Base-by-base conservation (phyloP, 768 basidiomycete species). In the Russula emetica region DNA sequence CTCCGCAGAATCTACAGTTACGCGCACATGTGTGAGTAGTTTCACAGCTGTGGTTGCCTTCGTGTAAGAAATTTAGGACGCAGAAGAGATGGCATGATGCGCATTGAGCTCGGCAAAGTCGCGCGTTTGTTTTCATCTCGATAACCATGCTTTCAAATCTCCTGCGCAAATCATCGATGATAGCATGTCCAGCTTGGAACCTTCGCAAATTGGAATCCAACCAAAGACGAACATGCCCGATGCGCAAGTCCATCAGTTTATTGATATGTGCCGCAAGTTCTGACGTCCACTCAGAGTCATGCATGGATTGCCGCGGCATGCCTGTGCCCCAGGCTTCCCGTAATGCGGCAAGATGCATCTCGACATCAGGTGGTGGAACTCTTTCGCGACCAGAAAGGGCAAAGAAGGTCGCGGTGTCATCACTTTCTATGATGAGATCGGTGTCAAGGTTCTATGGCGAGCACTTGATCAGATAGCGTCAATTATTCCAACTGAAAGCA, bases 71-170 rank as follows among this genome's bases (percentile, higher is more conserved):
- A 57, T 73, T 73, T 28, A 73, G 76, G 10, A 85, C 56, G 63
- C 86, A 87, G 24, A 73, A 66, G 2, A 86, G 72, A 47, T 80
- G 76, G 68, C 86, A 87, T 4, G 61, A 61, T 1, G 66, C 65
- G 66, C 86, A 87, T 55, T 76, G 74, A 62, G 77, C 67, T 54
- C 76, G 76, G 71, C 86, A 87, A 2, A 85, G 70, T 62, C 82
- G 78, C 1, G 82, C 71, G 51, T 73, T 78, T 4, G 75, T 72
- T 63, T 72, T 77, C 65, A 86, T 66, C 32, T 82, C 81, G 2
- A 85, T 77, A 7, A 74, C 71, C 5, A 76, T 67, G 16, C 59
- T 74, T 20, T 82, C 78, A 55, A 83, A 78, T 2, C 72, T 67
- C 57, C 83, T 75, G 13, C 75, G 75, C 18, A 87, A 66, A 1